These are phyloP conservation scores for Stemphylium beticola DNA, from an alignment of 2,329 filamentous ascomycete genomes.

Conservation along the genomic window DNA sequence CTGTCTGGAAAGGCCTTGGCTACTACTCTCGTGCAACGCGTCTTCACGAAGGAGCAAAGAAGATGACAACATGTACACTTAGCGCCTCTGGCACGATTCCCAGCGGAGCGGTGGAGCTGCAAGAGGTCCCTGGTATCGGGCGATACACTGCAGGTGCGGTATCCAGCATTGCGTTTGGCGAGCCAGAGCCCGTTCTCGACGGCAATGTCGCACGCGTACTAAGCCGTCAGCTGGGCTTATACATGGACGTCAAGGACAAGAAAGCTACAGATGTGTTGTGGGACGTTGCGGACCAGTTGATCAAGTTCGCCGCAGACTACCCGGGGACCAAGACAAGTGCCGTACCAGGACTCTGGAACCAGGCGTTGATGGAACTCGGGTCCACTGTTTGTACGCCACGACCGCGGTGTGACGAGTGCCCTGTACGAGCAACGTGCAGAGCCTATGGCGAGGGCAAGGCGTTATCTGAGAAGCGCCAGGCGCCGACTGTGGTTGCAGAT, in stretches of 20 bases:
- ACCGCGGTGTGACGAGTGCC: conserved; percentile 58
- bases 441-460: conserved; percentile 41
- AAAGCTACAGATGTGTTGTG: conserved; percentile 62
- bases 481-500: conserved; percentile 20
- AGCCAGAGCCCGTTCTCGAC: conserved; percentile 66
- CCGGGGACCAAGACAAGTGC: conserved; percentile 51
- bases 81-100: conserved; percentile 59
- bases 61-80: conserved; percentile 53
- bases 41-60: conserved; percentile 63
- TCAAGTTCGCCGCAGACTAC: conserved; percentile 55
- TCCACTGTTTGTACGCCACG: conserved; percentile 67
- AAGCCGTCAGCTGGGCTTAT: conserved; percentile 65
- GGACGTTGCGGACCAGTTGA: conserved; percentile 64
- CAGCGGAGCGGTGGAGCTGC: conserved; percentile 52
- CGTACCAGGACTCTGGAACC: conserved; percentile 66
- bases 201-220: conserved; percentile 68
- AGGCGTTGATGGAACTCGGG: conserved; percentile 70
- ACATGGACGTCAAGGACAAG: conserved; percentile 64
- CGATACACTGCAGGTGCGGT: conserved; percentile 69
- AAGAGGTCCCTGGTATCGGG: conserved; percentile 65
- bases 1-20: conserved; percentile 66
- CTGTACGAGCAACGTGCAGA: conserved; percentile 41
- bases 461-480: conserved; percentile 24
- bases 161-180: conserved; percentile 67
- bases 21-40: conserved; percentile 70